These are phyloP conservation scores for Diaporthe nobilis DNA, from an alignment of 2,329 filamentous ascomycete genomes.

Conservation along the genomic window DNA sequence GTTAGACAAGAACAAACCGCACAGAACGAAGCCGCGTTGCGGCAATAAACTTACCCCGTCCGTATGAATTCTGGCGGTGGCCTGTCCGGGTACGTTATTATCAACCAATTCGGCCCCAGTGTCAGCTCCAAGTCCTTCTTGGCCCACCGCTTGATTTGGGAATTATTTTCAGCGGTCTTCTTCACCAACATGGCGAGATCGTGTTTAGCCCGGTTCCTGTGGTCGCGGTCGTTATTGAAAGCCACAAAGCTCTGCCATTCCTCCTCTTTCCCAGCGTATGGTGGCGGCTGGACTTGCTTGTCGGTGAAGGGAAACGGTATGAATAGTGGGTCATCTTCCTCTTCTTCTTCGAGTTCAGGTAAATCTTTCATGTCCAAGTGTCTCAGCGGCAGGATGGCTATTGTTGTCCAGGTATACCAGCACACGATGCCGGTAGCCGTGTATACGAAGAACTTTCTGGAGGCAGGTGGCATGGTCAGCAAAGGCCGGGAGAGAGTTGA, in stretches of 20 bases:
- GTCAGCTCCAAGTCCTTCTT: constrained; percentile 63
- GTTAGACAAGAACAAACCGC: constrained; percentile 44
- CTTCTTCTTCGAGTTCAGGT: constrained; percentile 54
- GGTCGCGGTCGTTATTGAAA: constrained; percentile 67
- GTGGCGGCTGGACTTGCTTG: constrained; percentile 60
- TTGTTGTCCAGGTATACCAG: constrained; percentile 61
- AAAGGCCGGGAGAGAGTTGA: background rate
- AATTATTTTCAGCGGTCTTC: constrained; percentile 58
- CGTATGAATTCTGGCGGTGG: constrained; percentile 73
- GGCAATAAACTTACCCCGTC: constrained; percentile 65
- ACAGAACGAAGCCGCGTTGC: background rate
- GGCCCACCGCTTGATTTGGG: constrained; percentile 53
- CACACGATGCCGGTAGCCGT: constrained; percentile 53
- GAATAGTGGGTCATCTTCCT: constrained; percentile 65
- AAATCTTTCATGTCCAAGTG: constrained; percentile 59
- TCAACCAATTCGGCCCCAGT: constrained; percentile 70
- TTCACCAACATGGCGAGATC: constrained; percentile 61
- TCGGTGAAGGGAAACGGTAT: constrained; percentile 75
- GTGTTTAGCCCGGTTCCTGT: constrained; percentile 63
- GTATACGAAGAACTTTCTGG: constrained; percentile 32
- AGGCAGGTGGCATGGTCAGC: background rate
- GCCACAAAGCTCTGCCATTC: constrained; percentile 75
- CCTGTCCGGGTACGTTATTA: constrained; percentile 70
- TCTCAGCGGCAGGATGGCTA: constrained; percentile 59
- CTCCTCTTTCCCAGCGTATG: constrained; percentile 70